Conservation (phyloP, 2,329 filamentous ascomycete species). For the Hysterium pulicare region DNA sequence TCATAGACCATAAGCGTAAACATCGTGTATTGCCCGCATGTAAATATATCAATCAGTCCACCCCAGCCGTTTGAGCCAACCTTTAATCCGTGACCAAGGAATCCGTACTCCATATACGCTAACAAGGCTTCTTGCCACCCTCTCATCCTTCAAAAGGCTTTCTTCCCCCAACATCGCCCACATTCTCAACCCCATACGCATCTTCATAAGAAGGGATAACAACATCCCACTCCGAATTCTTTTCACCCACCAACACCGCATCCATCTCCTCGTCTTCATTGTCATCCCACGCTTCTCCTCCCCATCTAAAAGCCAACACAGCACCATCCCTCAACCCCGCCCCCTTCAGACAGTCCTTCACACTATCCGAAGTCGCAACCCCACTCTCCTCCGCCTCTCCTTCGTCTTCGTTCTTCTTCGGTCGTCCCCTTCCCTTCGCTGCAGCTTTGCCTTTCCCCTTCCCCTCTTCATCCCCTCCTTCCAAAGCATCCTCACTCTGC, state of each 20-base stretch:
- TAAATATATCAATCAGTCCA: no score
- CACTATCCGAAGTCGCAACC: constrained; percentile 5
- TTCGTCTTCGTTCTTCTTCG: constrained; percentile 3
- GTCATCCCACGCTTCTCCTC: constrained; percentile 10
- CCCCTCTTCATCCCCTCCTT: constrained; percentile 23
- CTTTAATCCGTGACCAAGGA: no score
- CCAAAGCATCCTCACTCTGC: constrained; percentile 17
- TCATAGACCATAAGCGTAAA: no score
- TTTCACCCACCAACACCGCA: constrained; percentile 3
- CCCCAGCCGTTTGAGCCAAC: no score
- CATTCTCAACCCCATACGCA: constrained; percentile 31
- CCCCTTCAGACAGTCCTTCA: constrained; percentile 32
- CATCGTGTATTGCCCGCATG: no score
- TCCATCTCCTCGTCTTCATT: constrained; percentile 16
- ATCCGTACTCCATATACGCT: no score
- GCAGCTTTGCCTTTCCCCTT: constrained; percentile 37
- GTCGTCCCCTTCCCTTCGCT: constrained; percentile 27
- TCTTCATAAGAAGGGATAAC: constrained; percentile 36
- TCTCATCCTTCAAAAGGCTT: constrained; percentile 28
- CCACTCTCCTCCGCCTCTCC: constrained; percentile 7
- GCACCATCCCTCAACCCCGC: constrained; percentile 33
- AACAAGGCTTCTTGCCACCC: no score
- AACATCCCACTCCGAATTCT: constrained; percentile 29
- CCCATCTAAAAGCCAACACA: constrained; percentile 37
- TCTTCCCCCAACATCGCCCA: constrained; percentile 27